Evolutionary conservation across 2,329 filamentous ascomycete species (phyloP).

Genomic region (Rutstroemia sydowiana): DNA sequence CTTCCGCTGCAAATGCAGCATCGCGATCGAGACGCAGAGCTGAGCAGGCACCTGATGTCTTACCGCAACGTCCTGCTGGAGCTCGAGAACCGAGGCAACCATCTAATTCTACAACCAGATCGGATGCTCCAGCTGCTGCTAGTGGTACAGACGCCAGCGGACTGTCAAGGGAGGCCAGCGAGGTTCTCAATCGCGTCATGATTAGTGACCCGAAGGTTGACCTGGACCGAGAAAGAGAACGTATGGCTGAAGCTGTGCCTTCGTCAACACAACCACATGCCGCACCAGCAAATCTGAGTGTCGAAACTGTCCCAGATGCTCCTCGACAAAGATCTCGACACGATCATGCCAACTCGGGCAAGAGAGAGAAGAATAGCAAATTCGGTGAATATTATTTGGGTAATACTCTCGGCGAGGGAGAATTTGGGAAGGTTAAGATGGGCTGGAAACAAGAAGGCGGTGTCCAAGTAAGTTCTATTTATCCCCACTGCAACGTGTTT

Average conservation of each 20-base stretch:
- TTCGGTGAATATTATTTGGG: conserved; percentile 96
- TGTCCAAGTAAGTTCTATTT: conserved; percentile 53
- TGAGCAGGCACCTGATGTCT: conserved; percentile 38
- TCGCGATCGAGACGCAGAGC: conserved; percentile 40
- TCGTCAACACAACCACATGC: conserved; percentile 35
- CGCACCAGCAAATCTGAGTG: conserved; percentile 39
- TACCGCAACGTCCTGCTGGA: conserved; percentile 34
- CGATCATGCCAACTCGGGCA: conserved; percentile 41
- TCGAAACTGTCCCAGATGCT: conserved; percentile 43
- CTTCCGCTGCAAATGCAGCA: conserved; percentile 33
- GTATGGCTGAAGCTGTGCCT: conserved; percentile 54
- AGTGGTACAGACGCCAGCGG: conserved; percentile 41
- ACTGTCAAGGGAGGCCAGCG: conserved; percentile 67
- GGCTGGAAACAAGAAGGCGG: conserved; percentile 96
- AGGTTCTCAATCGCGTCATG: conserved; percentile 70
- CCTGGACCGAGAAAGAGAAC: conserved; percentile 61
- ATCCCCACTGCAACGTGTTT: background rate
- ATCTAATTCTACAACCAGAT: conserved; percentile 28
- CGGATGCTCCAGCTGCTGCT: conserved; percentile 35
- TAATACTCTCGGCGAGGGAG: conserved; percentile 92
- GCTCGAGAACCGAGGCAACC: conserved; percentile 34
- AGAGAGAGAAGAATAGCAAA: conserved; percentile 67
- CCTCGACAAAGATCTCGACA: conserved; percentile 44
- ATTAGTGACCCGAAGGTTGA: conserved; percentile 71
- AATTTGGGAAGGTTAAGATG: conserved; percentile 97